These are phyloP conservation scores for Prunella vulgaris DNA, from an alignment of 257 asterid genomes.

Conservation along the genomic window DNA sequence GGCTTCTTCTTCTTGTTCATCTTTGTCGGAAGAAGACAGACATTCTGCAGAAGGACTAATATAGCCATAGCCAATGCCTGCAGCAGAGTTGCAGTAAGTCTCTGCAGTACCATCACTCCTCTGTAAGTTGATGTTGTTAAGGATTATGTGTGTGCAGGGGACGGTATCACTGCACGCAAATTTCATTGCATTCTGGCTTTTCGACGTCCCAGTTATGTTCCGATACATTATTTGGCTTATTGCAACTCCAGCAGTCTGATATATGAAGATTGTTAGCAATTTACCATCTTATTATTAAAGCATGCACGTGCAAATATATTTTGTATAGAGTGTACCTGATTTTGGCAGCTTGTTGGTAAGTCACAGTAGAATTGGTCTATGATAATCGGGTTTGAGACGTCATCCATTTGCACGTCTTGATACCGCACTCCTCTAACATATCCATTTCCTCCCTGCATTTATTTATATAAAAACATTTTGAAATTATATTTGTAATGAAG, in stretches of 20 bases:
- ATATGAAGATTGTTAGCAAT: neutral
- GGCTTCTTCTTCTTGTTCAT: constrained; percentile 16
- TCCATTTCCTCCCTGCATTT: constrained; percentile 95
- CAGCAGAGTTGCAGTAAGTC: constrained; percentile 84
- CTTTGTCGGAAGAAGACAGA: constrained; percentile 50
- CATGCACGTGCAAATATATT: neutral
- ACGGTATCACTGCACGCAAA: constrained; percentile 87
- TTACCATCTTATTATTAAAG: neutral
- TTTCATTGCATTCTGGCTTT: constrained; percentile 60
- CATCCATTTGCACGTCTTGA: constrained; percentile 64
- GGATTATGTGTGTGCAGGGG: constrained; percentile 77
- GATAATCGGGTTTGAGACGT: constrained; percentile 78
- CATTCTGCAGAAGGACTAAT: constrained; percentile 82
- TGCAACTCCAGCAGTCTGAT: constrained; percentile 69
- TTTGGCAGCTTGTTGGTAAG: constrained; percentile 61
- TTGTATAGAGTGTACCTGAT: constrained; percentile 39
- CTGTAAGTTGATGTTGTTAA: constrained; percentile 68
- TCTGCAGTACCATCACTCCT: constrained; percentile 67
- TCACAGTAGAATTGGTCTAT: constrained; percentile 93
- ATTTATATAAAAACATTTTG: no score
- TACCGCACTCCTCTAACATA: constrained; percentile 57
- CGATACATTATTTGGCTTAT: constrained; percentile 71
- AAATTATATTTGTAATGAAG: no score
- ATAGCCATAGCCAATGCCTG: constrained; percentile 64
- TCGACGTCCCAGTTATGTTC: constrained; percentile 76